Percentiles rank a stretch among this genome's conserved stretches.
These are phyloP conservation scores for Vaucheria bursata DNA, from an alignment of 352 stramenopile genomes.

Conservation along the genomic window DNA sequence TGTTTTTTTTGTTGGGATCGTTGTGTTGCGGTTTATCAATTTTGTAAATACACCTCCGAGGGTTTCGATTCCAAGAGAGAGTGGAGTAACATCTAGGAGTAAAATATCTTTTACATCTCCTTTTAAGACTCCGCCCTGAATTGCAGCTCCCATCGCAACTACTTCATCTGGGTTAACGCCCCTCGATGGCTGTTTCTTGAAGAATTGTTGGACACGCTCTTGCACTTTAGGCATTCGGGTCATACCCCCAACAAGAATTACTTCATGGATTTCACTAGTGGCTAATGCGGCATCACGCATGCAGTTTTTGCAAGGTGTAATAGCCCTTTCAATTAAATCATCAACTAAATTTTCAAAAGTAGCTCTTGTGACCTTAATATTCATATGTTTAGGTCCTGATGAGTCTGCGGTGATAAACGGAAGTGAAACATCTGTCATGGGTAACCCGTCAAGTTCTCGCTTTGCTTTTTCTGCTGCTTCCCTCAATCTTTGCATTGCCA, in stretches of 20 bases:
- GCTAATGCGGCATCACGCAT: constrained; percentile 61
- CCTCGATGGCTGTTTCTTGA: constrained; percentile 85
- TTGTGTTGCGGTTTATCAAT: constrained; percentile 94
- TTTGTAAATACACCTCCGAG: constrained; percentile 93
- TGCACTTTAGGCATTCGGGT: constrained; percentile 97
- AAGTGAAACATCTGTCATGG: constrained; percentile 87
- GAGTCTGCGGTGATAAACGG: constrained; percentile 96
- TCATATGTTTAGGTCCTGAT: constrained; percentile 93
- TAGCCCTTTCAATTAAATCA: constrained; percentile 81
- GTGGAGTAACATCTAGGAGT: constrained; percentile 90
- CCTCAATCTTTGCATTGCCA: constrained; percentile 89
- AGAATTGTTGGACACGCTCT: constrained; percentile 87
- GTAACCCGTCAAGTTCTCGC: constrained; percentile 88
- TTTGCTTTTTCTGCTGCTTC: constrained; percentile 83
- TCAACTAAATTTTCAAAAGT: constrained; percentile 90
- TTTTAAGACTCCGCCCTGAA: constrained; percentile 87
- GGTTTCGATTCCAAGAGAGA: constrained; percentile 97
- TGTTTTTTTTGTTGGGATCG: constrained; percentile 95
- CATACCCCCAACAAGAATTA: constrained; percentile 96
- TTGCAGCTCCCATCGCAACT: constrained; percentile 93
- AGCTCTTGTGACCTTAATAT: constrained; percentile 73
- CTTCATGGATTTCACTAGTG: constrained; percentile 91
- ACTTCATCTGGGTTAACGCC: constrained; percentile 97
- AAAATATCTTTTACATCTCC: constrained; percentile 97
- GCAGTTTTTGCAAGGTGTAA: constrained; percentile 78